A percentile compares a stretch with the other conserved stretches of the same genome.
Evolutionary conservation across 2,329 filamentous ascomycete species (phyloP).

Genomic region (Colletotrichum sp.): DNA sequence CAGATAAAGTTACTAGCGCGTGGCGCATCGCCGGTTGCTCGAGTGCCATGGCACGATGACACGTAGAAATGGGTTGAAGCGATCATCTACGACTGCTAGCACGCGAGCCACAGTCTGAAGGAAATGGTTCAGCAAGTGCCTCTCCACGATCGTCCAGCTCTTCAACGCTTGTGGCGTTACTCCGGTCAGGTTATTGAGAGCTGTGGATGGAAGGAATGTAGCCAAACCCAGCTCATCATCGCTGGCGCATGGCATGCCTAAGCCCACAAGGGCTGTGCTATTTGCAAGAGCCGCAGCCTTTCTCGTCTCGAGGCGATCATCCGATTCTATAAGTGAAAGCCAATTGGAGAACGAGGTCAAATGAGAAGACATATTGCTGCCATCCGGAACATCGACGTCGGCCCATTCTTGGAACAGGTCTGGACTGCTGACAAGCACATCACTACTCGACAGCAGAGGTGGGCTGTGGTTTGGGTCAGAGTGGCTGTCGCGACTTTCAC

Average conservation of each 20-base stretch:
- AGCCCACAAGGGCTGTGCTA: neutral
- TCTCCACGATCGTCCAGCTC: neutral
- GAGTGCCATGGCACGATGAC: neutral
- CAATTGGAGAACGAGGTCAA: neutral
- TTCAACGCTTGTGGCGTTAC: neutral
- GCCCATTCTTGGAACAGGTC: neutral
- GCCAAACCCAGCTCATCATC: neutral
- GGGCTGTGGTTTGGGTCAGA: neutral
- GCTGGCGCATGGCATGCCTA: neutral
- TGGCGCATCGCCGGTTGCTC: neutral
- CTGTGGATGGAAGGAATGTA: neutral
- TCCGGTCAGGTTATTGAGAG: neutral
- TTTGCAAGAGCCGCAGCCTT: neutral
- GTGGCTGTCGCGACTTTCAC: neutral
- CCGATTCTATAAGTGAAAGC: neutral
- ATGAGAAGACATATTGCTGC: neutral
- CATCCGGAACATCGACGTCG: neutral
- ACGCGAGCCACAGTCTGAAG: neutral
- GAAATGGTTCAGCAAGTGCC: neutral
- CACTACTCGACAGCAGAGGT: neutral
- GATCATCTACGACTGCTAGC: neutral
- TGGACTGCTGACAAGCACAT: neutral
- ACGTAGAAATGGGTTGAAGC: neutral
- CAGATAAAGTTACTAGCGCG: neutral
- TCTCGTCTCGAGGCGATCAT: neutral